Base-by-base conservation (phyloP, 1,139 yeast genomes). In the Yueomyces sp. region DNA sequence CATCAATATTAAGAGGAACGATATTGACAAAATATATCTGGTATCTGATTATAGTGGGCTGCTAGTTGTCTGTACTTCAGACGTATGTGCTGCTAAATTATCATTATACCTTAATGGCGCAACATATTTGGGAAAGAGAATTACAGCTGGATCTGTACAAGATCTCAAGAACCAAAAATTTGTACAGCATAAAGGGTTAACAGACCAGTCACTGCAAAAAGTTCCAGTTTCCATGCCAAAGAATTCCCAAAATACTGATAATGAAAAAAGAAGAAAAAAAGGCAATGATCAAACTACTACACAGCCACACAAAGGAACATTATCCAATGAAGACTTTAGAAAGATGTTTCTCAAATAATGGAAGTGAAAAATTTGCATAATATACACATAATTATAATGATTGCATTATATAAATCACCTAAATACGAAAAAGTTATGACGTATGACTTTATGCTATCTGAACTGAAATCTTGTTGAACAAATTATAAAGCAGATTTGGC, bases 41-140 rank as follows among this genome's bases (percentile, higher is more conserved):
- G 69, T 68, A 37, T 73, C 82, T 0, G 72, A 68, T 32, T 53
- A 59, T n/a, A 59, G 62, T 3, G 74, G 73, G 2, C 85, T 82
- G 0, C 54, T 76, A 12, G 67, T 82, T 2, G 76, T 76, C 50
- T 78, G 75, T 51, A 60, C 55, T 27, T 60, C 59, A 4, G 65
- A 68, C 0, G 56, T 63, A 7, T 72, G 70, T 44, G 74, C 83
- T 3, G 91, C 93, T 0, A 69, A 62, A 43, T 82, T 82, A 0
- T 62, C 69, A 0, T 57, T 82, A 58, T 59, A 60, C 3, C 52
- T 80, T n/a, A 69, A 72, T 36, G 75, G 76, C 0, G 51, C 50
- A 8, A 52, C 47, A 6, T 61, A 74, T 28, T 70, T 68, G 9
- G 70, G 64, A 1, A 58, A 54, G 30, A 41, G 42, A 0, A 51